Evolutionary conservation across 805 yeast genomes (phyloP).

Genomic region (Kregervanrija delftensis): DNA sequence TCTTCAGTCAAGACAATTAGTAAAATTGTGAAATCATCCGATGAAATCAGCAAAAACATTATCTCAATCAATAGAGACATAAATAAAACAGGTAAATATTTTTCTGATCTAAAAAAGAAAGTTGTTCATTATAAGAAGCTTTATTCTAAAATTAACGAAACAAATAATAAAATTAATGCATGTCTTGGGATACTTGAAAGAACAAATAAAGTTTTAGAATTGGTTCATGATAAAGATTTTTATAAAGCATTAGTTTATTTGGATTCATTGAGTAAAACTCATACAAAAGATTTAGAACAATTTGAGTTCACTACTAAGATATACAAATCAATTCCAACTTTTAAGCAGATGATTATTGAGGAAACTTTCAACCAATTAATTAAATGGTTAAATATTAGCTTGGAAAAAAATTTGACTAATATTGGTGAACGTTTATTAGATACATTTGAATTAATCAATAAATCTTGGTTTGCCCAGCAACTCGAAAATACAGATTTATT

Average conservation of each 20-base stretch:
- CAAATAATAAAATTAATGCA: conserved; percentile 58
- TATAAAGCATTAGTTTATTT: conserved; percentile 82
- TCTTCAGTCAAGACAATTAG: conserved; percentile 58
- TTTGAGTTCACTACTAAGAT: conserved; percentile 73
- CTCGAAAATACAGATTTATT: conserved; percentile 36
- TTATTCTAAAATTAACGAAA: conserved; percentile 61
- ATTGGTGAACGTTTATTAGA: conserved; percentile 55
- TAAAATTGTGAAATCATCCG: conserved; percentile 51
- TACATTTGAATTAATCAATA: conserved; percentile 48
- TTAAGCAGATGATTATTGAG: conserved; percentile 64
- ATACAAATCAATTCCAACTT: conserved; percentile 66
- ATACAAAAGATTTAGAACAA: conserved; percentile 54
- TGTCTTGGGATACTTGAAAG: conserved; percentile 79
- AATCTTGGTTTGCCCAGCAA: conserved; percentile 50
- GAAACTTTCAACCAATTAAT: conserved; percentile 63
- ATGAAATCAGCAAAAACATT: conserved; percentile 48
- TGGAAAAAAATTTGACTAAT: conserved; percentile 52
- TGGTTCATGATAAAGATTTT: conserved; percentile 66
- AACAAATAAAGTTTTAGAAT: conserved; percentile 77
- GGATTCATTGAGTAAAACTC: conserved; percentile 65
- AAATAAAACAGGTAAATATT: conserved; percentile 56
- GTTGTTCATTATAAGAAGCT: conserved; percentile 58
- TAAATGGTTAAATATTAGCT: conserved; percentile 54
- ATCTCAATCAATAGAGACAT: conserved; percentile 50
- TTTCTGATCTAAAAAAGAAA: conserved; percentile 55